Evolutionary conservation across 805 yeast species (phyloP), one percentile per base, ranked within the genome.

Genomic region (Starmerella sirachaensis): DNA sequence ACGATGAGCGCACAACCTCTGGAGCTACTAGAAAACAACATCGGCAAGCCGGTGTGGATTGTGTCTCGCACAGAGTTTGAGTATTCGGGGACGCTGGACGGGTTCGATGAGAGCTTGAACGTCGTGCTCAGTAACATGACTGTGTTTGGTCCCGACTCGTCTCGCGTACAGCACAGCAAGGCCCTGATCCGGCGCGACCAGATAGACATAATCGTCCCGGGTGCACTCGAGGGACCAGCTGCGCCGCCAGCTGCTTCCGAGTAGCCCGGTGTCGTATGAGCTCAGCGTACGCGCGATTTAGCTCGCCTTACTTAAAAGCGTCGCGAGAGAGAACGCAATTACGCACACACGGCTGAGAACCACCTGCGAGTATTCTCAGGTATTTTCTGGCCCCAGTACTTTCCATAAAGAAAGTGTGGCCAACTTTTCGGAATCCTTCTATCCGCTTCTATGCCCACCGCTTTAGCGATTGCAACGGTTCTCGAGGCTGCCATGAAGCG

Each of bases 61-160:
- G 66, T 83, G 36, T 65, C 83, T 61, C 67, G 68, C 56, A 60
- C 63, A 36, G 66, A 70, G 41, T 74, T 74, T 56, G 96, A 86
- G 56, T 91, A 84, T 56, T 69, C 71, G n/a, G 98, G 98, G 1
- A 82, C 76, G 4, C 65, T 91, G 35, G 72, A 79, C 20, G 97
- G 97, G 1, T 88, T 88, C 58, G 98, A 91, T 57, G 97, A 91
- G 59, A 88, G 78, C 52, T 96, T 91, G 43, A 91, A 64, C 50
- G 55, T 86, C 59, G 93, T 91, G 9, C 66, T 91, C 36, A 81
- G 80, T 50, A 77, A 86, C 50, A 96, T 79, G 25, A 68, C 69
- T 7, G 94, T 82, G 51, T 63, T 58, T 52, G 54, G 52, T 13
- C 57, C 50, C 11, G 29, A 41, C 13, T 58, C 55, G 23, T 45